These are phyloP conservation scores for Suillus plorans DNA, from an alignment of 768 basidiomycete genomes.

Conservation along the genomic window DNA sequence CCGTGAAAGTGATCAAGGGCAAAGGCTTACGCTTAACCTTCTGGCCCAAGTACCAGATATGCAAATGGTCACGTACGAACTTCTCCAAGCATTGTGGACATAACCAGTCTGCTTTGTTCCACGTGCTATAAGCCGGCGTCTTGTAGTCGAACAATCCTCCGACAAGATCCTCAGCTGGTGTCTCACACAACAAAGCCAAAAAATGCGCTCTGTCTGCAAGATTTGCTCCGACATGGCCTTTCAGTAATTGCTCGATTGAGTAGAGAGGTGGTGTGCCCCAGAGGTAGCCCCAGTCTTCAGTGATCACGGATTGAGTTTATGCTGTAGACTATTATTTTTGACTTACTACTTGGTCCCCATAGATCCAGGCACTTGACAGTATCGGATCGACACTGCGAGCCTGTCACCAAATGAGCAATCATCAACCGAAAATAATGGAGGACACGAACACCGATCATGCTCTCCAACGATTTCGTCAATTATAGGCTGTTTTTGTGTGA, in stretches of 20 bases:
- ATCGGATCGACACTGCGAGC: slow-evolving; percentile 16
- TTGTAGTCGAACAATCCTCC: slow-evolving; percentile 19
- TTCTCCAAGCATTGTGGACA: slow-evolving; percentile 29
- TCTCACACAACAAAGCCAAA: slow-evolving; percentile 6
- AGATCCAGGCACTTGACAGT: slow-evolving; percentile 15
- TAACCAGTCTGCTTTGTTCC: slow-evolving; percentile 32
- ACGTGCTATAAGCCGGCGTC: slow-evolving; percentile 21
- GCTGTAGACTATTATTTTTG: neutral
- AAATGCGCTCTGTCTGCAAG: slow-evolving; percentile 10
- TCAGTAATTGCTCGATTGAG: slow-evolving; percentile 8
- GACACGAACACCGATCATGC: slow-evolving; percentile 23
- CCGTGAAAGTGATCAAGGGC: neutral
- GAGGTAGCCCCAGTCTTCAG: slow-evolving; percentile 20
- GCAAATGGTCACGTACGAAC: slow-evolving; percentile 26
- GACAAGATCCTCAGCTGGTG: slow-evolving; percentile 14
- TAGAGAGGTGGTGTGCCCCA: slow-evolving; percentile 3
- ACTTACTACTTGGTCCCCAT: slow-evolving; percentile 30
- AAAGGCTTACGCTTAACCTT: slow-evolving; percentile 20
- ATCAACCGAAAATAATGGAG: neutral
- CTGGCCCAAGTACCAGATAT: slow-evolving; percentile 26
- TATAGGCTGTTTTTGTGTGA: slow-evolving; percentile 16
- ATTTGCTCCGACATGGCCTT: slow-evolving; percentile 5
- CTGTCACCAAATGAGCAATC: slow-evolving; percentile 7
- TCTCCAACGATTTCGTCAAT: slow-evolving; percentile 17
- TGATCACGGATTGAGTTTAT: neutral